Evolutionary conservation across 1,284 basidiomycete genomes (phyloP).

Genomic region (Chiua sp.): DNA sequence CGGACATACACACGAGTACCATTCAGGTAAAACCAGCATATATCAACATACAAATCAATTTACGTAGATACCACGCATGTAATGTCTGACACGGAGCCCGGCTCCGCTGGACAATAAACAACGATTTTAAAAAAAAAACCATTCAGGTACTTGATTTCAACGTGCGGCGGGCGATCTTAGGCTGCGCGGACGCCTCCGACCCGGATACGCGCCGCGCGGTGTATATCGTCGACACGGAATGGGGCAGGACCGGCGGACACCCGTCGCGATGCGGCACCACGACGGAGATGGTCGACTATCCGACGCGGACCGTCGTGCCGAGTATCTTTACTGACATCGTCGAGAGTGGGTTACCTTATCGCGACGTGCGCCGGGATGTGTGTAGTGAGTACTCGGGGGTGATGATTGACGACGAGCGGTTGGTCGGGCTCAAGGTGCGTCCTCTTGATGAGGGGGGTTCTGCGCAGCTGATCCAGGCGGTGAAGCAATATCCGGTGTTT

Average conservation of each 20-base stretch:
- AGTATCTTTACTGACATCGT: constrained; percentile 27
- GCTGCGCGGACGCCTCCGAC: neutral
- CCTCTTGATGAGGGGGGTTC: neutral
- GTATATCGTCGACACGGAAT: too few relatives aligned
- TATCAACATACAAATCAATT: too few relatives aligned
- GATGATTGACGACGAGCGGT: constrained; percentile 44
- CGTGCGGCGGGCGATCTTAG: constrained; percentile 8
- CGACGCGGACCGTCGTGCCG: constrained; percentile 16
- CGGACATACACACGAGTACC: constrained; percentile 13
- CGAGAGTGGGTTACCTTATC: constrained; percentile 33
- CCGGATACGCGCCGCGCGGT: too few relatives aligned
- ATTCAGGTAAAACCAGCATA: constrained; percentile 28
- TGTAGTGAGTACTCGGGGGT: constrained; percentile 32
- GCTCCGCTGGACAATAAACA: too few relatives aligned
- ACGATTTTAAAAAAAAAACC: too few relatives aligned
- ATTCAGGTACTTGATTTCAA: constrained; percentile 48
- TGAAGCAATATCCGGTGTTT: constrained; percentile 24
- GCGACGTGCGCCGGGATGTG: constrained; percentile 14
- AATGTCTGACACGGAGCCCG: too few relatives aligned
- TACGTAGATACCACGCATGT: too few relatives aligned
- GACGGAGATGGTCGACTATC: constrained; percentile 13
- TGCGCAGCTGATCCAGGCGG: neutral
- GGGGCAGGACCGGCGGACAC: too few relatives aligned
- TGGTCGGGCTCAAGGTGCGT: constrained; percentile 42
- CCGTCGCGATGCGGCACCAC: too few relatives aligned